Evolutionary conservation across 2,329 filamentous ascomycete species (phyloP), one percentile per base, ranked within the genome.

Genomic region (Aspergillus sp.): DNA sequence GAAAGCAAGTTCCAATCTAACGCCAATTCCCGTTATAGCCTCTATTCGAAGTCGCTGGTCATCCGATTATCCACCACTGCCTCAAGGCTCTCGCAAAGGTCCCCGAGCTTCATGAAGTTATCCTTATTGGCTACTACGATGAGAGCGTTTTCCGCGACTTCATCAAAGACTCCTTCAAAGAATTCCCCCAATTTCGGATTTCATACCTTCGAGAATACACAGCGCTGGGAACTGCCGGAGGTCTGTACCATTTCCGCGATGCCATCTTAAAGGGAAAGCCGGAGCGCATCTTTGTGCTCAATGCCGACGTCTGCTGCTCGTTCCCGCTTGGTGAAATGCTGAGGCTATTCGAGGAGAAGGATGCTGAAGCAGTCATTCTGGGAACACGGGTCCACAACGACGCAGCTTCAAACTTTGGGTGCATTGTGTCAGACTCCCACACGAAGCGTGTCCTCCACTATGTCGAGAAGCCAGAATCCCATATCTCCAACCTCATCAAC

Each of bases 401-500:
- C 57, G 90, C 93, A 19, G 93, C 95, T 33, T 90, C 86, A 69
- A 98, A 98, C 82, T 99, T 98, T 74, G 95, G 95, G 62, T 99
- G 95, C 83, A 96, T 98, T 71, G 95, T 98, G 57, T 95, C 90
- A 56, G 95, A 99, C 76, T 81, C 89, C 44, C 91, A 97, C 79
- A 96, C 90, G 64, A 93, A 93, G 75, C 91, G 93, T 65, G 95
- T 99, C 46, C 87, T 98, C 60, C 95, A 99, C 81, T 98, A 99
- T 79, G 95, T 99, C 74, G 95, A 98, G 84, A 98, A 98, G 82
- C 95, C 95, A 65, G 93, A 99, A 78, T 92, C 90, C 56, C 90
- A 96, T 77, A 97, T 99, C 77, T 96, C 90, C 72, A 97, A 97
- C 80, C 84, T 99, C 66, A 99, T 99, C 84, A 99, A 98, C 83